Evolutionary conservation across 306 rosid species (phyloP).

Genomic region (Trifolium dubium): DNA sequence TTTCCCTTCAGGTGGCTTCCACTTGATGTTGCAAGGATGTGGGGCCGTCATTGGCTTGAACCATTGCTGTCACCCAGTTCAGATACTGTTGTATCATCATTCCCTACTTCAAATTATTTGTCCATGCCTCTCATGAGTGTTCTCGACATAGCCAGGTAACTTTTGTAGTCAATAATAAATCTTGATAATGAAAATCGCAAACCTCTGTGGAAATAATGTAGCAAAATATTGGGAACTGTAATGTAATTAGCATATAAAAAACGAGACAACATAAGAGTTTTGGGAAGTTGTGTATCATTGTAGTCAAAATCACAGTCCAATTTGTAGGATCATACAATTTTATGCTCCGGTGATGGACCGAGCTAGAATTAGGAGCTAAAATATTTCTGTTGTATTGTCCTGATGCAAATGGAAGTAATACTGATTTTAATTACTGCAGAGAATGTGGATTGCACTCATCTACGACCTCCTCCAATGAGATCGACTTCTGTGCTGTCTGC

Average conservation of each 20-base stretch:
- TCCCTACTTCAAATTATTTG: constrained; percentile 73
- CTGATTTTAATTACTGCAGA: constrained; percentile 59
- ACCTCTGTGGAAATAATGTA: neutral
- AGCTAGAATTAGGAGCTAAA: neutral
- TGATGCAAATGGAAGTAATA: constrained; percentile 39
- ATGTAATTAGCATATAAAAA: neutral
- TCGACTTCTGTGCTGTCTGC: constrained; percentile 88
- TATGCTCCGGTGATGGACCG: neutral
- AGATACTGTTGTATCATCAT: constrained; percentile 56
- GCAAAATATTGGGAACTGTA: constrained; percentile 4
- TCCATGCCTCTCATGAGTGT: constrained; percentile 91
- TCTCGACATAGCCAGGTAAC: constrained; percentile 90
- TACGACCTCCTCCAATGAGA: constrained; percentile 60
- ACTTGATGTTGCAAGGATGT: constrained; percentile 92
- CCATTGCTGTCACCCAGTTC: constrained; percentile 77
- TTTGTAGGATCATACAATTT: neutral
- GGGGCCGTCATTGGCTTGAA: constrained; percentile 99
- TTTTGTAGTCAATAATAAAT: constrained; percentile 14
- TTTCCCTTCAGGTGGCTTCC: constrained; percentile 85
- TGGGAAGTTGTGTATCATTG: neutral
- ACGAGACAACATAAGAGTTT: constrained; percentile 7
- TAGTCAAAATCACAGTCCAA: neutral
- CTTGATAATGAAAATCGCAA: constrained; percentile 24
- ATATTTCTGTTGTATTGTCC: constrained; percentile 18
- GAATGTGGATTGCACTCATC: constrained; percentile 79